Percentiles rank a stretch among this genome's conserved stretches.
These are phyloP conservation scores for Magnusiomyces ingens DNA, from an alignment of 1,139 yeast species.

Conservation along the genomic window DNA sequence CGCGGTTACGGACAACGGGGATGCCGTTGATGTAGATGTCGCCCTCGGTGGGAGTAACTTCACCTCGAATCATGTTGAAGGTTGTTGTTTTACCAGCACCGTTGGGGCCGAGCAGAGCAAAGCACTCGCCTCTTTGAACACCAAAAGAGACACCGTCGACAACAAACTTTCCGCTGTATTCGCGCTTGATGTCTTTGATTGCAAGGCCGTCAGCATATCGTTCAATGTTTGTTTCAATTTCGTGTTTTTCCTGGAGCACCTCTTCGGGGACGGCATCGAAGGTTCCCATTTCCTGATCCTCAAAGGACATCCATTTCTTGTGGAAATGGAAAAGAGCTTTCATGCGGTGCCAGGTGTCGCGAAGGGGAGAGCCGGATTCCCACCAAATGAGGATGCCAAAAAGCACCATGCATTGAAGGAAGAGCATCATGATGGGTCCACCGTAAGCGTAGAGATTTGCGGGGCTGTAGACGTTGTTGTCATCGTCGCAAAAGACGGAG, in stretches of 20 bases:
- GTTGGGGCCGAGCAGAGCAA: slow-evolving; percentile 75
- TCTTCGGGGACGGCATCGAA: too few species aligned
- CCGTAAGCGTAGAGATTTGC: slow-evolving; percentile 33
- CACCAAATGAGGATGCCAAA: slow-evolving; percentile 30
- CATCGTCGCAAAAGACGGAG: slow-evolving; percentile 28
- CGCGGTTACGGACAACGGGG: slow-evolving; percentile 26
- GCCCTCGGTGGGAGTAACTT: slow-evolving; percentile 28
- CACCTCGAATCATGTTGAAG: slow-evolving; percentile 61
- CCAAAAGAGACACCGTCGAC: slow-evolving; percentile 34
- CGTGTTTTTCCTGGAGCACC: too few species aligned
- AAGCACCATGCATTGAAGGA: slow-evolving; percentile 25
- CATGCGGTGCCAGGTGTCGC: background rate
- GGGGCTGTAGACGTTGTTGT: slow-evolving; percentile 21
- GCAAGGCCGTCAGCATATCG: slow-evolving; percentile 8
- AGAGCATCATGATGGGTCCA: slow-evolving; percentile 32
- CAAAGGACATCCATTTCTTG: background rate
- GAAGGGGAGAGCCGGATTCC: slow-evolving; percentile 28
- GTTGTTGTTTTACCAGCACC: slow-evolving; percentile 97
- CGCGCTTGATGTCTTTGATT: slow-evolving; percentile 28
- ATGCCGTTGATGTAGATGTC: slow-evolving; percentile 30
- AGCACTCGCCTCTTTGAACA: slow-evolving; percentile 31
- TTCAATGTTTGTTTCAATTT: too few species aligned
- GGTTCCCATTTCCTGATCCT: background rate
- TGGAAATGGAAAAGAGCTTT: slow-evolving; percentile 8
- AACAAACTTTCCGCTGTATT: slow-evolving; percentile 25